Percentiles rank a stretch among this genome's conserved stretches.
Evolutionary conservation across 106 monocot species (phyloP).

Genomic region (Acorus calamus): DNA sequence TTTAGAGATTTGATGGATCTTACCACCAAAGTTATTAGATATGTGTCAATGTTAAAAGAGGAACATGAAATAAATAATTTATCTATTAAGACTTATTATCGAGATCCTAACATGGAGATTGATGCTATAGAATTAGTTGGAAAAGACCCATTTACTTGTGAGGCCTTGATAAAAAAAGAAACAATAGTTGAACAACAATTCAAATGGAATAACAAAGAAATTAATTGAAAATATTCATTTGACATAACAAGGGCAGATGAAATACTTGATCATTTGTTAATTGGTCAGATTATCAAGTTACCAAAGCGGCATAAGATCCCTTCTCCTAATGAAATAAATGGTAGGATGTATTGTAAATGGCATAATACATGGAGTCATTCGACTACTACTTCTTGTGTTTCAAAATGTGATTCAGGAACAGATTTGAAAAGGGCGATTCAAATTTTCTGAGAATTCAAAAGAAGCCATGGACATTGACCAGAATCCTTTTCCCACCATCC

Average conservation of each 20-base stretch:
- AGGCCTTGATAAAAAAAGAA: background rate
- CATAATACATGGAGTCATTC: background rate
- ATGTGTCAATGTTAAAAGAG: background rate
- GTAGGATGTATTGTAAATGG: background rate
- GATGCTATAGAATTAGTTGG: background rate
- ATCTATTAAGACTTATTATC: background rate
- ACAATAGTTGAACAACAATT: background rate
- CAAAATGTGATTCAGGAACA: background rate
- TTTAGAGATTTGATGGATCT: background rate
- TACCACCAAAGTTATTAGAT: background rate
- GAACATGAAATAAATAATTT: background rate
- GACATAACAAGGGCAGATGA: no score
- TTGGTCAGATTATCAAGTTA: background rate
- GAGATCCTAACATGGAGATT: background rate
- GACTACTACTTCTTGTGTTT: background rate
- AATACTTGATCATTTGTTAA: no score
- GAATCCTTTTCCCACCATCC: no score
- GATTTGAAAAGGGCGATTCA: background rate
- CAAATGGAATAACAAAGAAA: background rate
- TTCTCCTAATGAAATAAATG: background rate
- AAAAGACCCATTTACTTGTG: background rate
- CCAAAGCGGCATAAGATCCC: background rate
- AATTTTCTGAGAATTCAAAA: background rate
- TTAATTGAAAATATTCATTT: background rate
- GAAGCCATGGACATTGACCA: no score